phyloP scores from a whole-genome alignment of 805 yeast genomes.

The Yarrowia yakushimensis region DNA sequence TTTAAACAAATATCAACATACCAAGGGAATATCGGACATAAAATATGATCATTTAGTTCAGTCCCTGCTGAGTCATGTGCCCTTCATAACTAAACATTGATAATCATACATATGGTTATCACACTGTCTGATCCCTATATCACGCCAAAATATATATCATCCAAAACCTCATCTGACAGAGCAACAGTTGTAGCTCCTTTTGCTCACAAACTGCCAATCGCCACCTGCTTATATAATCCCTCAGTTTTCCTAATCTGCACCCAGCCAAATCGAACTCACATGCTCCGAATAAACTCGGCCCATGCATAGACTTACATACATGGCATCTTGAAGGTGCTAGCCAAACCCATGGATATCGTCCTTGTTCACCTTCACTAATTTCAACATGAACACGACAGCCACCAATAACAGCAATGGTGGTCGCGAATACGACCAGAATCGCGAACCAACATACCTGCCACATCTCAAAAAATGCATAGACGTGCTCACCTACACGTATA shows the following conservation, averaged over 20 bases:
- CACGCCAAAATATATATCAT: no score
- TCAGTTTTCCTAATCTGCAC: neutral
- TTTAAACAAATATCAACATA: no score
- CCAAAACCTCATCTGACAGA: no score
- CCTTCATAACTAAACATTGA: no score
- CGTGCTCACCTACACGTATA: slow-evolving; percentile 22
- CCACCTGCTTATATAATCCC: no score
- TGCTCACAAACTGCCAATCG: no score
- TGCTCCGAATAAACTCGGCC: neutral
- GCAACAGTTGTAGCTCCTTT: no score
- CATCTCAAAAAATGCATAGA: slow-evolving; percentile 18
- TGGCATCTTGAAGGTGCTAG: neutral
- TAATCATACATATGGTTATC: no score
- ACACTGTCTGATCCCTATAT: no score
- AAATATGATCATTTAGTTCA: no score
- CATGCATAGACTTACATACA: neutral
- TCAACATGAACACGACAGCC: neutral
- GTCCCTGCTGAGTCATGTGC: no score
- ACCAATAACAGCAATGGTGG: neutral
- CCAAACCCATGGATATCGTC: neutral
- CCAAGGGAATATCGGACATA: no score
- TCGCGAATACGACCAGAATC: neutral
- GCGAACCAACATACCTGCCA: slow-evolving; percentile 5
- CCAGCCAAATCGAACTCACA: neutral
- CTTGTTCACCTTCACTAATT: neutral